Base-by-base conservation (phyloP, 2,329 filamentous ascomycete genomes). In the Cytospora piceae region DNA sequence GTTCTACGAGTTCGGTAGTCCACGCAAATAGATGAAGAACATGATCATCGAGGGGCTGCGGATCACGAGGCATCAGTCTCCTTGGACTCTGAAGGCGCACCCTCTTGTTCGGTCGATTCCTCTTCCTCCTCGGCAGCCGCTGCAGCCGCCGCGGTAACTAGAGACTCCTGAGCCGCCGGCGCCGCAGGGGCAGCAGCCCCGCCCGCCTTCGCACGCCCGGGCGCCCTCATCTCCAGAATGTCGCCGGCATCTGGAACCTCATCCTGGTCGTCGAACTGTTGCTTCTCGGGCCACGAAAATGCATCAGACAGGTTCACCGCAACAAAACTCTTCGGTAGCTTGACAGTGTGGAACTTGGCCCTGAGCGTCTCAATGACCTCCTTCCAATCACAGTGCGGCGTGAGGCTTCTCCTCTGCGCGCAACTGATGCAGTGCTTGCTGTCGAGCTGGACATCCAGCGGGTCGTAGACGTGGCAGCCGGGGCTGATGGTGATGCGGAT, bases 401-500 rank as follows among this genome's bases (percentile, higher is more conserved):
- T 98, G 72, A 99, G 80, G 74, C 92, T 96, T 68, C 95, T 85
- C 69, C 94, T 85, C n/a, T 93, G 93, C 8, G 94, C 93, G 75
- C 92, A 96, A 51, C 94, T 94, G 72, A 99, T 99, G 77, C 93
- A 96, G 77, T 99, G 95, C 72, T 95, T 92, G 72, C 92, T 95
- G 77, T 99, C 95, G 32, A 99, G 87, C 80, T 97, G 93, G 70
- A 99, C 94, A 75, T 99, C 94, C 32, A 99, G 84, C 6, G 95
- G 95, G 77, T 98, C 95, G 76, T 94, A 96, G 15, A 96, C 94
- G 77, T 99, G 95, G 74, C 94, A 98, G 14, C 95, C 95, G 2
- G 96, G 95, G 70, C 91, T 95, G 73, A 99, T 93, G 32, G 92
- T 95, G 75, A 99, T 97, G 67, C 94, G 90, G 75, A 99, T 99